Percentiles rank a stretch among this genome's conserved stretches.
Conservation (phyloP, 2,329 filamentous ascomycete species). For the Fusarium sp. region DNA sequence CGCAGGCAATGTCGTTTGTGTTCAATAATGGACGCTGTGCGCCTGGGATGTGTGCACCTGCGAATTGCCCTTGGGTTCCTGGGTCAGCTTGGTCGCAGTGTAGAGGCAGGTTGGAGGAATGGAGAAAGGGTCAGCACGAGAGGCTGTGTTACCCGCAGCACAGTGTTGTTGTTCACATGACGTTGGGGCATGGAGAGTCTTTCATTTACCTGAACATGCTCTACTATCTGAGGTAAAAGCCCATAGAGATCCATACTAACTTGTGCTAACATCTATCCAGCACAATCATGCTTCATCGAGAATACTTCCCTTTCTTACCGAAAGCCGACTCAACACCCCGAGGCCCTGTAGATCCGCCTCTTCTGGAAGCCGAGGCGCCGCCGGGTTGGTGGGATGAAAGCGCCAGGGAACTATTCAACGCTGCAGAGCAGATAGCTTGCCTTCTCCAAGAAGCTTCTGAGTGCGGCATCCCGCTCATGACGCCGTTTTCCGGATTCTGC, state of each 20-base stretch:
- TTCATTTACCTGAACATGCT: slow-evolving; percentile 60
- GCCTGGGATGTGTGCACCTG: slow-evolving; percentile 54
- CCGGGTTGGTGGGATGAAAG: slow-evolving; percentile 58
- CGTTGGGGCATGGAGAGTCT: slow-evolving; percentile 56
- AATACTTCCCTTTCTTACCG: slow-evolving; percentile 61
- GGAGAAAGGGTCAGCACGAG: slow-evolving; percentile 54
- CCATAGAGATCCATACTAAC: accelerated
- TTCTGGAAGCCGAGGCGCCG: slow-evolving; percentile 55
- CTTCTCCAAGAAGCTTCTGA: slow-evolving; percentile 56
- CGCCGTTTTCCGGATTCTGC: slow-evolving; percentile 61
- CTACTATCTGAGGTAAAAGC: slow-evolving; percentile 57
- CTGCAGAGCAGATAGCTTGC: slow-evolving; percentile 53
- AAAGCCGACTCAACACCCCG: slow-evolving; percentile 51
- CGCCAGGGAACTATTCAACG: slow-evolving; percentile 53
- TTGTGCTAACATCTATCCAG: slow-evolving; percentile 40
- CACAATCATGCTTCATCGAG: slow-evolving; percentile 57
- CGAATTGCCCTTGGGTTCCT: slow-evolving; percentile 57
- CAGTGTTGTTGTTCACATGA: slow-evolving; percentile 56
- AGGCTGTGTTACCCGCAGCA: slow-evolving; percentile 55
- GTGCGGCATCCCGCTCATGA: slow-evolving; percentile 54
- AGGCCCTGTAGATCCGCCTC: slow-evolving; percentile 58
- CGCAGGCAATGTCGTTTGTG: slow-evolving; percentile 57
- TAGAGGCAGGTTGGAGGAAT: slow-evolving; percentile 50
- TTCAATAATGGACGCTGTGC: slow-evolving; percentile 59
- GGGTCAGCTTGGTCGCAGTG: slow-evolving; percentile 54